Conservation (phyloP, 2,329 filamentous ascomycete species). For the Fusarium sp. region DNA sequence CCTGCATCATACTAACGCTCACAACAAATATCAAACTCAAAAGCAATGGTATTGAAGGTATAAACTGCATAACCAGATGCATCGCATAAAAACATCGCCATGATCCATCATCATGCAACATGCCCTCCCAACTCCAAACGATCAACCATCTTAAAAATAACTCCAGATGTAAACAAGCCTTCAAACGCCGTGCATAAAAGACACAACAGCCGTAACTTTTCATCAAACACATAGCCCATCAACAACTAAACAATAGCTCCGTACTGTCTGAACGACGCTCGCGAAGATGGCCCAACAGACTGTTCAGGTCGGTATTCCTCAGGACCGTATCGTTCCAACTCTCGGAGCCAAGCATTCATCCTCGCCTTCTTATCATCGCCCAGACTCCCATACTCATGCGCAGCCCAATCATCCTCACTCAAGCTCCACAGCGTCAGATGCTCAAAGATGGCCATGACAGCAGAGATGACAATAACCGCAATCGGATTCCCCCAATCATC, state of each 20-base stretch:
- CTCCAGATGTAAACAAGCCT: not conserved
- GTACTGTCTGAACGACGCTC: constrained; percentile 25
- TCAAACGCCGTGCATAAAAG: constrained; percentile 25
- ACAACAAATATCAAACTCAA: not conserved
- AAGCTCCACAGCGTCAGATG: constrained; percentile 49
- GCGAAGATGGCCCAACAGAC: constrained; percentile 26
- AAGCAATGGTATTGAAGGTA: constrained; percentile 9
- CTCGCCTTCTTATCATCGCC: constrained; percentile 44
- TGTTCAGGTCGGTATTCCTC: constrained; percentile 27
- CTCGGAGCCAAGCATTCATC: constrained; percentile 46
- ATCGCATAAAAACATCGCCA: not conserved
- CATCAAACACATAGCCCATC: not conserved
- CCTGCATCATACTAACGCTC: accelerated
- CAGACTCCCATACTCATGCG: constrained; percentile 28
- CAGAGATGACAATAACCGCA: constrained; percentile 42
- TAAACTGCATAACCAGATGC: constrained; percentile 9
- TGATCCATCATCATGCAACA: not conserved
- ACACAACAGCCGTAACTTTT: constrained; percentile 12
- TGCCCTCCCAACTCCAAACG: constrained; percentile 12
- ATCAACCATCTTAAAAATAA: not conserved
- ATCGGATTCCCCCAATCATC: constrained; percentile 44
- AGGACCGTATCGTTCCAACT: constrained; percentile 32
- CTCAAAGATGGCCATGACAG: constrained; percentile 45
- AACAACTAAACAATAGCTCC: constrained; percentile 17
- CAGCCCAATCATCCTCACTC: constrained; percentile 41